phyloP scores from a whole-genome alignment of 805 yeast species.

The Barnettozyma sucrosica region DNA sequence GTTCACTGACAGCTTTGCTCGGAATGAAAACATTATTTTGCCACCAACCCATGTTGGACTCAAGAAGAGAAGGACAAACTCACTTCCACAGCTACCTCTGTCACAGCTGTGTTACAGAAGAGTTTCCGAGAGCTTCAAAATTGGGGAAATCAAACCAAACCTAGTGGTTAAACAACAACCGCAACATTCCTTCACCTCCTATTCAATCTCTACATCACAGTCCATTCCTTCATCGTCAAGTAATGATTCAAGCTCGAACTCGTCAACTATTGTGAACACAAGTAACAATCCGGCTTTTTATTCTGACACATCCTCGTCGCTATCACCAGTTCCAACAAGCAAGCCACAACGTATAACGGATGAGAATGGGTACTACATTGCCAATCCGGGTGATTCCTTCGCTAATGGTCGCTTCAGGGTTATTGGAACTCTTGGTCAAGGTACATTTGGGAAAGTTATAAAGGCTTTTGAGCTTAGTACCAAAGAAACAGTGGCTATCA shows the following conservation, averaged over 20 bases:
- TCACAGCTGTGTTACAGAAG: slow-evolving; percentile 38
- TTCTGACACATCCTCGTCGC: slow-evolving; percentile 9
- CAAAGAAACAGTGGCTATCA: slow-evolving; percentile 68
- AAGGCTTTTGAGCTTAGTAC: slow-evolving; percentile 67
- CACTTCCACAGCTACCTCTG: slow-evolving; percentile 49
- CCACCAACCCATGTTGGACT: slow-evolving; percentile 23
- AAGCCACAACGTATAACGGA: slow-evolving; percentile 19
- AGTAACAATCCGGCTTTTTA: not conserved
- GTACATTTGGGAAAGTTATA: slow-evolving; percentile 88
- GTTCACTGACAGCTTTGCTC: slow-evolving; percentile 1
- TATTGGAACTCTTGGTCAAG: slow-evolving; percentile 72
- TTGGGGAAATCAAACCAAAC: slow-evolving; percentile 38
- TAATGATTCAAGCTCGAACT: slow-evolving; percentile 7
- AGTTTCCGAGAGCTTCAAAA: slow-evolving; percentile 32
- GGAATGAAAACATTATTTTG: slow-evolving; percentile 5
- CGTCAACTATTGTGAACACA: slow-evolving; percentile 2
- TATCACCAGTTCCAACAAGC: slow-evolving; percentile 16
- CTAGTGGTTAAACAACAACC: slow-evolving; percentile 16
- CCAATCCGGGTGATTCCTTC: slow-evolving; percentile 50
- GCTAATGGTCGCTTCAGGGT: slow-evolving; percentile 72
- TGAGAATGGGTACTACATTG: slow-evolving; percentile 65
- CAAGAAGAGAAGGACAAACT: slow-evolving; percentile 44
- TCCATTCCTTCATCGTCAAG: slow-evolving; percentile 8
- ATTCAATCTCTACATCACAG: not conserved
- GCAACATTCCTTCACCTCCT: slow-evolving; percentile 4